These are phyloP conservation scores for Neophaeococcomyces aloes DNA, from an alignment of 2,329 filamentous ascomycete genomes.

Conservation along the genomic window DNA sequence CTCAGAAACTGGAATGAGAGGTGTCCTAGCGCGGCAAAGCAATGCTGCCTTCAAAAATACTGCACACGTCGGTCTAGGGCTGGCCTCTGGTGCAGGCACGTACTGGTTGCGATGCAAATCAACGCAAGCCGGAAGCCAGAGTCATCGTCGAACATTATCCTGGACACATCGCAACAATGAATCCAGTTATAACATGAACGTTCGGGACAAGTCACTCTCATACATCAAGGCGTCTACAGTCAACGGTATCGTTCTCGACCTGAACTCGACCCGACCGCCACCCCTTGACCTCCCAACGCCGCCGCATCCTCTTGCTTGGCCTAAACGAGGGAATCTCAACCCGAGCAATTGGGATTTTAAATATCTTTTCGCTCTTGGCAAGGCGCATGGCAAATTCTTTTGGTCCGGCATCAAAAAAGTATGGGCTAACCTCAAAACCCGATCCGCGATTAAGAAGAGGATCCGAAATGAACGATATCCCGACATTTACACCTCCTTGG, in stretches of 20 bases:
- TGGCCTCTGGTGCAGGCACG: background rate
- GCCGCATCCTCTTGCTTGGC: conserved; percentile 6
- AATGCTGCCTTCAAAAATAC: conserved; percentile 1
- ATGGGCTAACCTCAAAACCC: conserved; percentile 45
- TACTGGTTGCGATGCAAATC: background rate
- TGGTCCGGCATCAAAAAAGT: conserved; percentile 71
- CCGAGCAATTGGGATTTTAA: conserved; percentile 1
- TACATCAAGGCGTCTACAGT: background rate
- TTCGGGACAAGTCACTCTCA: background rate
- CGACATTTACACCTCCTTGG: background rate
- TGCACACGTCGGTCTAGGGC: background rate
- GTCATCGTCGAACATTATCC: too few species aligned
- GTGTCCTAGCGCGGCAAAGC: conserved; percentile 3
- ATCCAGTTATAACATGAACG: background rate
- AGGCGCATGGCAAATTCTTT: conserved; percentile 76
- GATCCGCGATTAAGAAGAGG: background rate
- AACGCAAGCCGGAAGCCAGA: background rate
- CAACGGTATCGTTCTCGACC: conserved; percentile 1
- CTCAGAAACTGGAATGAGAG: conserved; percentile 5
- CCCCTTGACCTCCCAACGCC: conserved; percentile 2
- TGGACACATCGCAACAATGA: background rate
- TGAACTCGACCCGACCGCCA: conserved; percentile 4
- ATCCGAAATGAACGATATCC: background rate
- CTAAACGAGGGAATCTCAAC: background rate
- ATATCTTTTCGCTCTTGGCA: conserved; percentile 55